Percentiles rank a stretch among this genome's conserved stretches.
These are phyloP conservation scores for Verticillium nubilum DNA, from an alignment of 2,329 filamentous ascomycete species.

Conservation along the genomic window DNA sequence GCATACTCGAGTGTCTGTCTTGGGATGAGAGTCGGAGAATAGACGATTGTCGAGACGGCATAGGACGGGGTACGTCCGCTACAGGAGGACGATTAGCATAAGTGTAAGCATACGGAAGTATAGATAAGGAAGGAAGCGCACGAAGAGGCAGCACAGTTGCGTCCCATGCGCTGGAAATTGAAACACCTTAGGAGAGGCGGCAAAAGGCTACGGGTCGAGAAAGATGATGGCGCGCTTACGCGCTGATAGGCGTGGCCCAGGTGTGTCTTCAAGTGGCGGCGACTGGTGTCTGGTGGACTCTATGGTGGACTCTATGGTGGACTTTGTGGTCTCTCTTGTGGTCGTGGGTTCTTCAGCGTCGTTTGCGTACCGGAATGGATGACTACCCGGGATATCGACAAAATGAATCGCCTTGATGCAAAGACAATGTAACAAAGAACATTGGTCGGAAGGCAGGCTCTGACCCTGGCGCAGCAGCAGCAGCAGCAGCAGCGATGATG, in stretches of 20 bases:
- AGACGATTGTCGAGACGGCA: neutral
- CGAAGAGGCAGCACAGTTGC: neutral
- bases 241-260: neutral
- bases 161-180: neutral
- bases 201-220: neutral
- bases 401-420: too few relatives aligned
- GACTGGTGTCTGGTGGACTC: too few relatives aligned
- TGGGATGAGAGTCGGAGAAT: neutral
- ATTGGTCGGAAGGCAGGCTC: too few relatives aligned
- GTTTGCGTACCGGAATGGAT: too few relatives aligned
- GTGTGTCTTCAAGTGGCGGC: neutral
- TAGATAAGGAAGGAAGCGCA: neutral
- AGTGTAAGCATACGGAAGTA: neutral
- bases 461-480: too few relatives aligned
- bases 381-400: too few relatives aligned
- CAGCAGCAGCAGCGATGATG: too few relatives aligned
- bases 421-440: too few relatives aligned
- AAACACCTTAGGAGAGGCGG: neutral
- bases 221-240: neutral
- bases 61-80: neutral
- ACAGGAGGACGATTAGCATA: neutral
- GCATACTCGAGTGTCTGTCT: slow-evolving; percentile 3
- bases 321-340: too few relatives aligned
- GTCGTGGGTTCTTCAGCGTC: too few relatives aligned
- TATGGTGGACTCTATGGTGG: too few relatives aligned